Evolutionary conservation across 176 grass and related monocot genomes (phyloP), one percentile per base, ranked within the genome.

Genomic region (Carex pumila): DNA sequence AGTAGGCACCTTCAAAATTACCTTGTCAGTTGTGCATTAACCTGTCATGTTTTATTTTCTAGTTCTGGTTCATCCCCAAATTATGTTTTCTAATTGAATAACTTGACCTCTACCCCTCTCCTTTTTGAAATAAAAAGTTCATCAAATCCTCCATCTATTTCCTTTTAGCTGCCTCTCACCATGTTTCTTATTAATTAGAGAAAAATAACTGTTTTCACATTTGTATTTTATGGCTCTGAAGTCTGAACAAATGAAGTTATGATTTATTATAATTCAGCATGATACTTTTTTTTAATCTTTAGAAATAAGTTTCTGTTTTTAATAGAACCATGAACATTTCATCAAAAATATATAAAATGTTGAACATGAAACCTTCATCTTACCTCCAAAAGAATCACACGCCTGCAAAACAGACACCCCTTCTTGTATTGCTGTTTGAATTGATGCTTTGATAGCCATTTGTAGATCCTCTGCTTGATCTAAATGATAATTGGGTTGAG

Each of bases 401-500:
- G 22, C 2, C 50, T 56, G n/a, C 9, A 50, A 73, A 52, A 21
- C 11, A 52, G 41, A 13, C 12, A 73, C 8, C 43, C 70, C 43
- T 73, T 52, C 71, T 25, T 52, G 22, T 34, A 57, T 57, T 78
- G 73, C 73, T 36, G 73, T 55, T 34, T 78, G 52, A 5, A 78
- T 78, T 57, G 73, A 78, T 78, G 52, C 73, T 55, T 78, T 78
- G 73, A 78, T 57, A 32, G 73, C 73, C 52, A 17, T 56, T 57
- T 78, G 25, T 34, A 78, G 25, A 17, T 32, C 73, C 52, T 57
- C 73, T 17, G 31, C 73, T 78, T 17, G 52, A 78, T 57, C 73
- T 77, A 55, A 32, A 56, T 55, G 12, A 77, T 17, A 55, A 32
- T 30, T 57, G 6, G 19, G 15, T 71, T 6, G 12, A 57, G 25